Conservation (phyloP, 345 rosid species). For the Bretschneidera sinensis region DNA sequence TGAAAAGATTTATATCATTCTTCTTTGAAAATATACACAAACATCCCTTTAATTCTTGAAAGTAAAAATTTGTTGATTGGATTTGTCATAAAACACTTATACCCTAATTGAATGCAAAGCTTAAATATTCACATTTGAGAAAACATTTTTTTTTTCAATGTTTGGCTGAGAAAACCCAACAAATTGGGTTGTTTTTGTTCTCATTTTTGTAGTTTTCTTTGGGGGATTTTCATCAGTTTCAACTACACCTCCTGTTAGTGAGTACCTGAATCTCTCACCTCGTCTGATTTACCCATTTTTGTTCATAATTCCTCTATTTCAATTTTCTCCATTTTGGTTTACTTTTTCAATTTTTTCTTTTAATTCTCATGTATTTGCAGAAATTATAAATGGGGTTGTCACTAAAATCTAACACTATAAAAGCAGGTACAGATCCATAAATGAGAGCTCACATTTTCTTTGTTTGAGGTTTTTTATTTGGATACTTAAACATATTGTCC, state of each 20-base stretch:
- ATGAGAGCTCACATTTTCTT: conserved; percentile 3
- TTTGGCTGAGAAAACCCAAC: conserved; percentile 14
- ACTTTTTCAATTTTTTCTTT: neutral
- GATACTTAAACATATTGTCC: too few species aligned
- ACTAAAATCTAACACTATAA: conserved; percentile 57
- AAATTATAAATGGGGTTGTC: conserved; percentile 75
- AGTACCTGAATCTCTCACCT: conserved; percentile 27
- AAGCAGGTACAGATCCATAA: conserved; percentile 74
- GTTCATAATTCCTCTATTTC: too few species aligned
- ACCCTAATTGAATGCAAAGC: conserved; percentile 24
- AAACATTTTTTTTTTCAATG: conserved; percentile 14
- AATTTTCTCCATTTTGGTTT: too few species aligned
- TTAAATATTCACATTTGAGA: conserved; percentile 23
- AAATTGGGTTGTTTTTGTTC: conserved; percentile 34
- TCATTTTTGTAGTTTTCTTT: conserved; percentile 38
- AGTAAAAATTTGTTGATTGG: too few species aligned
- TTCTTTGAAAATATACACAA: too few species aligned
- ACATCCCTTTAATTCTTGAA: too few species aligned
- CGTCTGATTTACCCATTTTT: too few species aligned
- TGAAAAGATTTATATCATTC: too few species aligned
- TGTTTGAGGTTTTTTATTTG: too few species aligned
- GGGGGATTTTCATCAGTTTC: conserved; percentile 64
- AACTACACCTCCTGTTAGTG: conserved; percentile 79
- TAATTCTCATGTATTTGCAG: conserved; percentile 34
- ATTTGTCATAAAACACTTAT: too few species aligned